Evolutionary conservation across 148 eudicot genomes (phyloP).

Genomic region (Bassia scoparia): DNA sequence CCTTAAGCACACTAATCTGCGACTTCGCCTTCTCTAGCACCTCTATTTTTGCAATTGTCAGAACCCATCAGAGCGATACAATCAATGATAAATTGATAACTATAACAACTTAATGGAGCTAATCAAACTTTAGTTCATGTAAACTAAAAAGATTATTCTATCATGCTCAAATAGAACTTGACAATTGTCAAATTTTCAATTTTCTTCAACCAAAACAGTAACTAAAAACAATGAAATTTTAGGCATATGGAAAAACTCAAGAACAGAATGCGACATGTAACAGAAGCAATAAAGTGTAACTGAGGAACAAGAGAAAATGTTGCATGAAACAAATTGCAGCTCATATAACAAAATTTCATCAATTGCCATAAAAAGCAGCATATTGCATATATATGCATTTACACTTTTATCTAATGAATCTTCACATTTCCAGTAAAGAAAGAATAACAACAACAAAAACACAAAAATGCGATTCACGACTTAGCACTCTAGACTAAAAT

Average conservation of each 20-base stretch:
- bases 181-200: background rate
- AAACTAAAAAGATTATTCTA: background rate
- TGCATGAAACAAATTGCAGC: background rate
- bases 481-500: background rate
- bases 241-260: no score
- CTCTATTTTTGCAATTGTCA: constrained; percentile 35
- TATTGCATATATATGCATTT: background rate
- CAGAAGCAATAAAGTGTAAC: no score
- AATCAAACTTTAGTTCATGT: background rate
- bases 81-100: background rate
- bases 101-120: background rate
- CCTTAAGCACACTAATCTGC: constrained; percentile 62
- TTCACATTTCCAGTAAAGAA: background rate
- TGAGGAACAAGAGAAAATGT: no score
- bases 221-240: no score
- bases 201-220: background rate
- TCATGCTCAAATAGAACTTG: background rate
- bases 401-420: background rate
- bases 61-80: background rate
- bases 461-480: background rate
- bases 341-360: background rate
- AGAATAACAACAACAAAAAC: background rate
- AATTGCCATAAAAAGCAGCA: background rate
- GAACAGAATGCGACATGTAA: no score
- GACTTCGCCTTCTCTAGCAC: constrained; percentile 74